A percentile compares a stretch with the other conserved stretches of the same genome.
These are phyloP conservation scores for Paracorniculantispora psalliotae DNA, from an alignment of 2,329 filamentous ascomycete species.

Conservation along the genomic window DNA sequence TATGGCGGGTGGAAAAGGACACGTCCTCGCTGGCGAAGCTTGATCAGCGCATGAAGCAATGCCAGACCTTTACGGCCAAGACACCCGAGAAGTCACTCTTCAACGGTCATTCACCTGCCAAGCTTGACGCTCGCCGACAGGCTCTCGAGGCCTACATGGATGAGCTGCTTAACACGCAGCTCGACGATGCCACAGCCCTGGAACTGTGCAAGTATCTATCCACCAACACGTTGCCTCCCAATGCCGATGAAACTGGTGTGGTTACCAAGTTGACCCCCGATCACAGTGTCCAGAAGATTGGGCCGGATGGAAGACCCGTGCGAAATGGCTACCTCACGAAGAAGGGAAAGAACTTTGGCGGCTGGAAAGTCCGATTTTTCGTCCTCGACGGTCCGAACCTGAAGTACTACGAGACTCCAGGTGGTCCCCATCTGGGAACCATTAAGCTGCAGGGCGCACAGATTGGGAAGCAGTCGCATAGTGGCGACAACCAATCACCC, in stretches of 20 bases:
- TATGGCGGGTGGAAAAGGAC: slow-evolving; percentile 95
- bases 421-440: slow-evolving; percentile 83
- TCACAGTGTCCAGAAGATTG: slow-evolving; percentile 34
- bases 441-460: slow-evolving; percentile 90
- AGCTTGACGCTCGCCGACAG: slow-evolving; percentile 77
- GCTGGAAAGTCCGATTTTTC: slow-evolving; percentile 83
- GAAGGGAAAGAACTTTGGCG: slow-evolving; percentile 95
- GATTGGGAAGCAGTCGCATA: slow-evolving; percentile 80
- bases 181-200: slow-evolving; percentile 71
- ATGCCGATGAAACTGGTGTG: slow-evolving; percentile 49
- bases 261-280: slow-evolving; percentile 22
- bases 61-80: slow-evolving; percentile 65
- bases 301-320: slow-evolving; percentile 61
- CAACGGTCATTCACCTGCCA: slow-evolving; percentile 86
- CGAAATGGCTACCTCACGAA: slow-evolving; percentile 94
- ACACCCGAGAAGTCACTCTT: slow-evolving; percentile 84
- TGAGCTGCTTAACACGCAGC: slow-evolving; percentile 72
- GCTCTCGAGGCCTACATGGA: slow-evolving; percentile 85
- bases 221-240: slow-evolving; percentile 57
- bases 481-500: slow-evolving; percentile 50
- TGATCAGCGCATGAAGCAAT: slow-evolving; percentile 74
- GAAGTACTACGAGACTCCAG: slow-evolving; percentile 87
- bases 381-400: slow-evolving; percentile 57
- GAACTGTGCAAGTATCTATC: slow-evolving; percentile 85
- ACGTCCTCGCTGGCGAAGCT: slow-evolving; percentile 73